A percentile compares a stretch with the other conserved stretches of the same genome.
phyloP scores from a whole-genome alignment of 352 stramenopile species.

The Thalassiosira ordinaria region DNA sequence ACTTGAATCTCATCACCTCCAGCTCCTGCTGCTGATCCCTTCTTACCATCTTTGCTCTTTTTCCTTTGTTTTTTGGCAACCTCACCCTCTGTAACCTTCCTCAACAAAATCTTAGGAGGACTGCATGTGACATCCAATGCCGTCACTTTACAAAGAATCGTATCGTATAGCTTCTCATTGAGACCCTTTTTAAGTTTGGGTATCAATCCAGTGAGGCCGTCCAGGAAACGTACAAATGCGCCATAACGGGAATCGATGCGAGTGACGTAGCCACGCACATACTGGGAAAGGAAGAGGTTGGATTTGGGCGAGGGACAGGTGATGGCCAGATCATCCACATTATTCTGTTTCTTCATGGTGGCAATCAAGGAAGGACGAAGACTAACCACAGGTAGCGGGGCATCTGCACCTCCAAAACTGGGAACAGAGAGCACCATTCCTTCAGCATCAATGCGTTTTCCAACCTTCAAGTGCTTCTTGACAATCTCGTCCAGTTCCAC shows the following conservation, averaged over 20 bases:
- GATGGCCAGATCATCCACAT: conserved; percentile 38
- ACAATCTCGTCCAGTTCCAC: conserved; percentile 72
- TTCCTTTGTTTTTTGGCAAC: conserved; percentile 50
- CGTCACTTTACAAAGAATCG: conserved; percentile 73
- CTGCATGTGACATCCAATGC: conserved; percentile 74
- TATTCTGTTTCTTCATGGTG: conserved; percentile 47
- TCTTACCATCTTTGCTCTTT: conserved; percentile 24
- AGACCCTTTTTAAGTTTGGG: conserved; percentile 82
- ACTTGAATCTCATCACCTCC: conserved; percentile 41
- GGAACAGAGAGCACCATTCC: conserved; percentile 75
- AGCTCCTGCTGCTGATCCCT: neutral
- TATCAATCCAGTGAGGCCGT: conserved; percentile 83
- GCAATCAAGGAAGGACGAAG: conserved; percentile 64
- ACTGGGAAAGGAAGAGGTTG: conserved; percentile 72
- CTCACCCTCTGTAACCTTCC: conserved; percentile 51
- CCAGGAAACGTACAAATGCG: conserved; percentile 83
- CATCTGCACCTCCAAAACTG: conserved; percentile 46
- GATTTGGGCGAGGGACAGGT: conserved; percentile 65
- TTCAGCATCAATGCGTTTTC: conserved; percentile 80
- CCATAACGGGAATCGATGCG: conserved; percentile 75
- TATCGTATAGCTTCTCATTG: conserved; percentile 68
- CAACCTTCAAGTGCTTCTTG: conserved; percentile 64
- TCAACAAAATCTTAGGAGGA: conserved; percentile 75
- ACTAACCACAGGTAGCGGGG: conserved; percentile 72
- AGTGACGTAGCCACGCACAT: conserved; percentile 74